Base-by-base conservation (phyloP, 768 basidiomycete species). In the Thelephora aurantiotincta region DNA sequence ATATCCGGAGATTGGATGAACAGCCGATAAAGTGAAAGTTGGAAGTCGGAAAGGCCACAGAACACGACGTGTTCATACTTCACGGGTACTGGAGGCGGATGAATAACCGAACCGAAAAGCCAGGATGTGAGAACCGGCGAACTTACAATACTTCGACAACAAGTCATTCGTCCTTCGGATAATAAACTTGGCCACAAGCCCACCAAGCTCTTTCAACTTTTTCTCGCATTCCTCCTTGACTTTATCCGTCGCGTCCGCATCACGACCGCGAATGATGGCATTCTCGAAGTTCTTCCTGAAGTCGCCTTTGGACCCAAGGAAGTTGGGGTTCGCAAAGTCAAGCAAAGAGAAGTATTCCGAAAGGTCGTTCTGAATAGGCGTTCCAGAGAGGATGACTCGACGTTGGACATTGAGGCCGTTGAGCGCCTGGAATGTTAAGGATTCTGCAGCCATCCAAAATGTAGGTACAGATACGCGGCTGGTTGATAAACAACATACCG, bases 61-160 rank as follows among this genome's bases (percentile, higher is more conserved):
- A 96, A 97, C 0, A 97, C 92, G 51, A 97, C 86, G 50, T 97
- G 91, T 61, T 98, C 96, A 66, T 98, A 98, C 63, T 99, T 99
- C 66, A 99, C 90, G 7, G 96, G 96, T 23, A 99, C 94, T 98
- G 57, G 1, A 45, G 43, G 20, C 11, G 6, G 48, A 34, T 20
- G 38, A 50, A 54, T 22, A 43, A 26, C 34, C 23, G 35, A 43
- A 49, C 19, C n/a, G 12, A 35, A 43, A 30, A 48, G n/a, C n/a
- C 14, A 34, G 11, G 16, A 47, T 22, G n/a, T 38, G 43, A 47
- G 20, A 35, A 23, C 9, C 20, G 45, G 13, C 16, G 11, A 13
- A 77, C 89, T 54, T 51, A 93, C 92, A 64, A 57, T 97, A 97
- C 68, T 97, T 97, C 11, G 91, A 93, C 36, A 97, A 69, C 18